Conservation (phyloP, 139 green algal genomes). For the Mychonastes homosphaera region DNA sequence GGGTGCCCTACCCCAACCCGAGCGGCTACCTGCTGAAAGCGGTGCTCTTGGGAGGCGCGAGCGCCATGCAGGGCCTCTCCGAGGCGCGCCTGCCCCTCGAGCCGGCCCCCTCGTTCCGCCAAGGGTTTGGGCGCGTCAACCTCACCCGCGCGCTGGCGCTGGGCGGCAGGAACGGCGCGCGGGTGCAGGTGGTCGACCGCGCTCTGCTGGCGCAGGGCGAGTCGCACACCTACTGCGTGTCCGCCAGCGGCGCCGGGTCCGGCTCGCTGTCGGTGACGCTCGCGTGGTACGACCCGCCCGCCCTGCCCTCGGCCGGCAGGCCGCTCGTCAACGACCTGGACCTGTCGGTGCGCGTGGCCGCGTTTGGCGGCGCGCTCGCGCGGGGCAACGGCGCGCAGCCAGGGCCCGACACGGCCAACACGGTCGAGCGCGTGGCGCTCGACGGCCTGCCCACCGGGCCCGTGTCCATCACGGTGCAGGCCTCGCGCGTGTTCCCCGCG, state of each 20-base stretch:
- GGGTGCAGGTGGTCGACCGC: slow-evolving; percentile 36
- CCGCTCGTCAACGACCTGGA: slow-evolving; percentile 90
- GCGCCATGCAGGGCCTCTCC: slow-evolving; percentile 37
- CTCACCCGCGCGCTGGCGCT: slow-evolving; percentile 44
- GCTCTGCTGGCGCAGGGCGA: slow-evolving; percentile 22
- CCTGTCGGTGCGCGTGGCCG: slow-evolving; percentile 48
- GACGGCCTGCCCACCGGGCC: slow-evolving; percentile 38
- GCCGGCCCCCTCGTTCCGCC: slow-evolving; percentile 44
- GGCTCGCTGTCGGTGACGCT: slow-evolving; percentile 62
- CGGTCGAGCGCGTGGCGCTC: slow-evolving; percentile 56
- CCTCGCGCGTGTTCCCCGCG: slow-evolving; percentile 4
- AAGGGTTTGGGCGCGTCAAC: slow-evolving; percentile 66
- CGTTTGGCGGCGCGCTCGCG: slow-evolving; percentile 38
- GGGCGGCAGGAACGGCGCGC: slow-evolving; percentile 14
- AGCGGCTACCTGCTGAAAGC: slow-evolving; percentile 71
- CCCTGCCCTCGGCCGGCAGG: slow-evolving; percentile 9
- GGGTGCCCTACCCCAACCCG: slow-evolving; percentile 13
- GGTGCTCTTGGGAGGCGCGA: slow-evolving; percentile 52
- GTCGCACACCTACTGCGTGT: slow-evolving; percentile 55
- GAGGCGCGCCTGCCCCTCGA: slow-evolving; percentile 50
- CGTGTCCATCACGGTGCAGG: slow-evolving; percentile 47
- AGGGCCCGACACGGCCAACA: slow-evolving; percentile 61
- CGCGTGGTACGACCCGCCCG: slow-evolving; percentile 54
- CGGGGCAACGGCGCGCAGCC: slow-evolving; percentile 46
- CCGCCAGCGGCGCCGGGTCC: slow-evolving; percentile 27